A percentile compares a stretch with the other conserved stretches of the same genome.
phyloP scores from a whole-genome alignment of 352 stramenopile species.

The Lagenidium giganteum region DNA sequence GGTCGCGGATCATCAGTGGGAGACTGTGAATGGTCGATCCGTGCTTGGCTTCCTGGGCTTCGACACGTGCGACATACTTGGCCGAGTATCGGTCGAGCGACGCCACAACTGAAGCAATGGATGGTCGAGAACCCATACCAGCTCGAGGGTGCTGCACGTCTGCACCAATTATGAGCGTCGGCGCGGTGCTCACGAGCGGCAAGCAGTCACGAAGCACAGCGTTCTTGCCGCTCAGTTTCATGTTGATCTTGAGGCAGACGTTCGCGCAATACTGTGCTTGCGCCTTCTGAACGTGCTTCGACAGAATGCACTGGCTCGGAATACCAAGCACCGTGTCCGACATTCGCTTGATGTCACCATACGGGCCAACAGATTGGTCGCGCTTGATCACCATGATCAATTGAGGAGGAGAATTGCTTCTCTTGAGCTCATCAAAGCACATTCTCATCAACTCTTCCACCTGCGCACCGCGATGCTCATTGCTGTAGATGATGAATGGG shows the following conservation, averaged over 20 bases:
- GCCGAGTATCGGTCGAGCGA: conserved; percentile 40
- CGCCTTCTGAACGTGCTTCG: conserved; percentile 24
- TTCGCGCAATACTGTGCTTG: conserved; percentile 34
- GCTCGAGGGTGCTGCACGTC: conserved; percentile 46
- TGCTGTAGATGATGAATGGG: conserved; percentile 33
- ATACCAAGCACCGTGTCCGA: conserved; percentile 36
- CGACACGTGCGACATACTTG: conserved; percentile 30
- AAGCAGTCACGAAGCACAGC: conserved; percentile 21
- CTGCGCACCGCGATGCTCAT: conserved; percentile 25
- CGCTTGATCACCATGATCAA: conserved; percentile 33
- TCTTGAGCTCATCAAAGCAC: conserved; percentile 41
- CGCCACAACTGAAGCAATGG: conserved; percentile 48
- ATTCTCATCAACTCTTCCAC: conserved; percentile 61
- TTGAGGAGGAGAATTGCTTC: conserved; percentile 14
- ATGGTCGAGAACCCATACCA: conserved; percentile 29
- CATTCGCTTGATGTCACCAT: conserved; percentile 34
- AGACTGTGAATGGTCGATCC: conserved; percentile 38
- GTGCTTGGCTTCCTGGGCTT: conserved; percentile 23
- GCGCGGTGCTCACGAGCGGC: conserved; percentile 18
- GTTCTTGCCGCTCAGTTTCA: conserved; percentile 38
- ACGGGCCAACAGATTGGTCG: conserved; percentile 12
- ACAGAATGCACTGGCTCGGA: conserved; percentile 37
- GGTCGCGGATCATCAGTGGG: conserved; percentile 53
- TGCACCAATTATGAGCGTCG: conserved; percentile 48
- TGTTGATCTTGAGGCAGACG: conserved; percentile 37